Evolutionary conservation across 495 filamentous ascomycete genomes (phyloP), one percentile per base, ranked within the genome.

Genomic region (Tricharina praecox): DNA sequence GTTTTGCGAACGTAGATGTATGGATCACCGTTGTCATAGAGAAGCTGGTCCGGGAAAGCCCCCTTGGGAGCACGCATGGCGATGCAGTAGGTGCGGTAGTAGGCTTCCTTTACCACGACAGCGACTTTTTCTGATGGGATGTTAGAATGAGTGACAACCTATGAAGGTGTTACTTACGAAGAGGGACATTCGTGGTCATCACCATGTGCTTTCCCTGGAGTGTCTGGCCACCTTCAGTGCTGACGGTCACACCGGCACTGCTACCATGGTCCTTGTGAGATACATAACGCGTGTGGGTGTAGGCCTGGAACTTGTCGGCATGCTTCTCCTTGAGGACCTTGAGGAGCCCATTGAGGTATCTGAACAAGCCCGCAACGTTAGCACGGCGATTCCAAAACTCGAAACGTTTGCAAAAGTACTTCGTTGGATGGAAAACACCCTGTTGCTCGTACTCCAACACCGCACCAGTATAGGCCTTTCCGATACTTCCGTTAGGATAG

Each of bases 361-460:
- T 54, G 15, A 2, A n/a, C n/a, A n/a, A n/a, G n/a, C n/a, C n/a
- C 11, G 2, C 23, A 18, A 25, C 18, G 26, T 15, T 39, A 39
- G 11, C 36, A n/a, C 7, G 8, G 36, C 5, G 36, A 7, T 39
- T 39, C 18, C 36, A 5, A 5, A 39, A 7, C 8, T 20, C 11
- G 18, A 16, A 8, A 39, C 8, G n/a, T n/a, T 15, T 5, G 11
- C 2, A 10, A 18, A 7, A 5, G 20, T 42, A 50, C 48, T 66
- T 66, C 0, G 74, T 76, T 1, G 74, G 72, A 49, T 76, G 73
- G 56, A 75, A 76, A 2, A 72, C 69, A 0, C 70, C 73, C 55
- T 77, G 72, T n/a, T 63, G 62, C 3, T 47, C 36, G 41, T 63
- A 71, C 2, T 73, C 56, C 3, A 67, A 56, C 13, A 65, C 67